Percentiles rank a stretch among this genome's conserved stretches.
Conservation (phyloP, 2,329 filamentous ascomycete genomes). For the Talaromyces pinophilus region DNA sequence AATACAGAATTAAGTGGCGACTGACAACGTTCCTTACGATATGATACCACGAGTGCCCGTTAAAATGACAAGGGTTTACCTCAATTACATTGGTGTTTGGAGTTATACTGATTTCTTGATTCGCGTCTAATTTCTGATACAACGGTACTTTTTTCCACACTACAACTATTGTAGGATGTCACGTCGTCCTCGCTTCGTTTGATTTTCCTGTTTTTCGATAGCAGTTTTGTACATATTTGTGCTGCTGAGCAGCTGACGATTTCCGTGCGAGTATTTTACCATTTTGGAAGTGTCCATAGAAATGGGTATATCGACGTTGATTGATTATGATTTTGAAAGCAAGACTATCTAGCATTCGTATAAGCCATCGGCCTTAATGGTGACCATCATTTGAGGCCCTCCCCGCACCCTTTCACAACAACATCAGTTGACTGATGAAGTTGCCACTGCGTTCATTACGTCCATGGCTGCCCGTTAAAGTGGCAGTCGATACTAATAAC, state of each 20-base stretch:
- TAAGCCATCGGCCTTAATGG: not conserved
- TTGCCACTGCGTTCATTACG: not conserved
- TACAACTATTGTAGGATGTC: conserved; percentile 6
- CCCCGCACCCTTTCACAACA: not conserved
- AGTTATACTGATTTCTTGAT: conserved; percentile 2
- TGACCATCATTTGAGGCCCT: not conserved
- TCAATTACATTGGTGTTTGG: conserved; percentile 22
- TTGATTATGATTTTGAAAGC: not conserved
- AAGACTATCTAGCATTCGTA: not conserved
- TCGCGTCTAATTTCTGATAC: not conserved
- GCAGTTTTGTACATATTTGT: conserved; percentile 29
- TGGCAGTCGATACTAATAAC: not conserved
- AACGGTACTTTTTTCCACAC: not conserved
- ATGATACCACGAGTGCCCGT: conserved; percentile 22
- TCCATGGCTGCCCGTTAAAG: not conserved
- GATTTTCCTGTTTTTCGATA: not conserved
- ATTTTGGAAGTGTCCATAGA: conserved; percentile 12
- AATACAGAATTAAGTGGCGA: conserved; percentile 15
- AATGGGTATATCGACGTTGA: not conserved
- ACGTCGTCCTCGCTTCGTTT: not conserved
- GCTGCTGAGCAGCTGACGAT: conserved; percentile 23
- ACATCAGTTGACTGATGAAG: not conserved
- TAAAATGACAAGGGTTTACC: conserved; percentile 1
- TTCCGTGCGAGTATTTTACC: conserved; percentile 8
- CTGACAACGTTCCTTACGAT: not conserved